A percentile compares a stretch with the other conserved stretches of the same genome.
phyloP scores from a whole-genome alignment of 179 eudicot genomes.

The Beta macrorhiza region DNA sequence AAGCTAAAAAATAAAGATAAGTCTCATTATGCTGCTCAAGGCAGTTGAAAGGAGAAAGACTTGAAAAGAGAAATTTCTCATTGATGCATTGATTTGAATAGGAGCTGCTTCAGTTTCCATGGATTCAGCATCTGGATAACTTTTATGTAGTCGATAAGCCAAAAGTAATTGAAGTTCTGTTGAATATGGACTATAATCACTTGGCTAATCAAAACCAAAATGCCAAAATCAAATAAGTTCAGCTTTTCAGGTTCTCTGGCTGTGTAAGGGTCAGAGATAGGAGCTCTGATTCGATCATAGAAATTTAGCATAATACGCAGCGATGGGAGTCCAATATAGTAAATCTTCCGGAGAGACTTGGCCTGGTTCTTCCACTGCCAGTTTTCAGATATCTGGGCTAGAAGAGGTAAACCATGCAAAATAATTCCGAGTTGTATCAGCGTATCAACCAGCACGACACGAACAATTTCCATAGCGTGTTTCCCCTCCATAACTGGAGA shows the following conservation, averaged over 20 bases:
- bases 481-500: background rate
- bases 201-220: background rate
- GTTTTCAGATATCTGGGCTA: background rate
- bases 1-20: background rate
- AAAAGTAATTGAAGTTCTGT: slow-evolving; percentile 3
- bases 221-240: background rate
- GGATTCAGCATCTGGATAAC: slow-evolving; percentile 10
- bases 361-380: background rate
- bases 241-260: slow-evolving; percentile 1
- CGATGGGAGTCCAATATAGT: background rate
- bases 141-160: background rate
- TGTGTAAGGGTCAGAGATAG: background rate
- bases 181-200: slow-evolving; percentile 13
- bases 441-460: background rate
- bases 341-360: background rate
- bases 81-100: background rate
- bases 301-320: background rate
- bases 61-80: background rate
- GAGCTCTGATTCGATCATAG: background rate
- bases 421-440: background rate
- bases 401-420: background rate
- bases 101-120: slow-evolving; percentile 11
- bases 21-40: background rate
- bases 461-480: background rate
- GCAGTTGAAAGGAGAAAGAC: background rate